Conservation (phyloP, 257 asterid species). For the Salvia splendens region DNA sequence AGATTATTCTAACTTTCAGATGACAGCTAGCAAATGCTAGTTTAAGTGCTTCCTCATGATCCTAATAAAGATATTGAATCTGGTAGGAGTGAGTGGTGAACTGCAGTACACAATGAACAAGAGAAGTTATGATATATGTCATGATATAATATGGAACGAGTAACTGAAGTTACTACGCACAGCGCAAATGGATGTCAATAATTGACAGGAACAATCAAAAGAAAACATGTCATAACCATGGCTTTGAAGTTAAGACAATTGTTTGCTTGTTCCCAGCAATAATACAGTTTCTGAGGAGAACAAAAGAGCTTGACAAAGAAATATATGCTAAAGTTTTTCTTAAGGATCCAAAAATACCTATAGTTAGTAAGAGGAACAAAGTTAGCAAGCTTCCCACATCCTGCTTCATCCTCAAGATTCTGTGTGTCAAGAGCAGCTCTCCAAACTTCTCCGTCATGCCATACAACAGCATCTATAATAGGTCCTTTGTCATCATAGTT, state of each 20-base stretch:
- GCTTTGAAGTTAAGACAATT: slow-evolving; percentile 1
- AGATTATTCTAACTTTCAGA: slow-evolving; percentile 33
- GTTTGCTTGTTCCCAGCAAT: slow-evolving; percentile 12
- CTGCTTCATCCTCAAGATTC: slow-evolving; percentile 79
- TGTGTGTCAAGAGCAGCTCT: slow-evolving; percentile 97
- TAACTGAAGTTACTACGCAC: neutral
- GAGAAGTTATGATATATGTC: neutral
- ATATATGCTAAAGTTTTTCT: slow-evolving; percentile 15
- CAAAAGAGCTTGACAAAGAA: slow-evolving; percentile 22
- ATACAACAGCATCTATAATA: slow-evolving; percentile 91
- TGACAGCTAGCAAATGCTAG: slow-evolving; percentile 22
- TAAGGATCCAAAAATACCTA: slow-evolving; percentile 52
- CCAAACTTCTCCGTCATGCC: slow-evolving; percentile 98
- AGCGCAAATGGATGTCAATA: neutral
- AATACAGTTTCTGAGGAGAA: slow-evolving; percentile 24
- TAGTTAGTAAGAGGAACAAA: slow-evolving; percentile 91
- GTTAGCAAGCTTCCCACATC: slow-evolving; percentile 79
- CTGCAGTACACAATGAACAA: slow-evolving; percentile 1
- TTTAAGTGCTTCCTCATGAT: slow-evolving; percentile 30
- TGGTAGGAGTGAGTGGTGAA: slow-evolving; percentile 24
- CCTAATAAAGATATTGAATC: slow-evolving; percentile 24
- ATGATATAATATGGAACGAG: slow-evolving; percentile 3
- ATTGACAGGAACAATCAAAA: slow-evolving; percentile 10
- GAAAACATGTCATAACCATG: slow-evolving; percentile 5
- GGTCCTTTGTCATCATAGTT: slow-evolving; percentile 96